Conservation (phyloP, 2,329 filamentous ascomycete species). For the Penicillium sumatraense region DNA sequence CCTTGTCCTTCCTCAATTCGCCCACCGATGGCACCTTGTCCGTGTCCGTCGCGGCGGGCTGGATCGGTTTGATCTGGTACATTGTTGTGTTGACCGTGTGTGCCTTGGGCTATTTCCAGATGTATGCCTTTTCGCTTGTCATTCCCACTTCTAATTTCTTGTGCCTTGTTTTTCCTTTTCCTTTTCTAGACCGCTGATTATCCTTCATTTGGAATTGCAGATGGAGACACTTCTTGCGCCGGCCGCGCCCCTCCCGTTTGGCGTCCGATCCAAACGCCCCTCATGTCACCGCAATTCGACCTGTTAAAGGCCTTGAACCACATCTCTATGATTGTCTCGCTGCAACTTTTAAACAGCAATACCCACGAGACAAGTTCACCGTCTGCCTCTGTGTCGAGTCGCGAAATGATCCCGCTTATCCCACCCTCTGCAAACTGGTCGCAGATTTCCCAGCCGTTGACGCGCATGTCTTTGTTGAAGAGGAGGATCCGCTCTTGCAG, state of each 20-base stretch:
- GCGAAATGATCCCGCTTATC: slow-evolving; percentile 74
- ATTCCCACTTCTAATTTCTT: too few species aligned
- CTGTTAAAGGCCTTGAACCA: slow-evolving; percentile 89
- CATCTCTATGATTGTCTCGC: slow-evolving; percentile 90
- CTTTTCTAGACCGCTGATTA: not conserved
- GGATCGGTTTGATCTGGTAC: slow-evolving; percentile 60
- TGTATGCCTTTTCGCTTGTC: slow-evolving; percentile 49
- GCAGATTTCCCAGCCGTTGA: slow-evolving; percentile 74
- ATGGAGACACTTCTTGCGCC: slow-evolving; percentile 58
- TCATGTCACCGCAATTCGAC: slow-evolving; percentile 87
- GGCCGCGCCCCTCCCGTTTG: slow-evolving; percentile 49
- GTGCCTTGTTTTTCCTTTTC: too few species aligned
- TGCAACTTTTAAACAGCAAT: slow-evolving; percentile 80
- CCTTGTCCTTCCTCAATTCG: slow-evolving; percentile 26
- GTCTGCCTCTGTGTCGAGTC: slow-evolving; percentile 82
- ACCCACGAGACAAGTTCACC: slow-evolving; percentile 75
- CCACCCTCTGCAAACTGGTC: slow-evolving; percentile 72
- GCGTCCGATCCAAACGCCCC: slow-evolving; percentile 61
- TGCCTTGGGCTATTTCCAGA: slow-evolving; percentile 61
- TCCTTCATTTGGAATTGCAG: slow-evolving; percentile 39
- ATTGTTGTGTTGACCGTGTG: slow-evolving; percentile 60
- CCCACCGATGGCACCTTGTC: slow-evolving; percentile 34
- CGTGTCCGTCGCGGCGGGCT: slow-evolving; percentile 49
- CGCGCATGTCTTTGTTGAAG: slow-evolving; percentile 76
- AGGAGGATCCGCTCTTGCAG: slow-evolving; percentile 74